Evolutionary conservation across 371 early-diverging fungal genomes (phyloP).

Genomic region (Circinella minor): DNA sequence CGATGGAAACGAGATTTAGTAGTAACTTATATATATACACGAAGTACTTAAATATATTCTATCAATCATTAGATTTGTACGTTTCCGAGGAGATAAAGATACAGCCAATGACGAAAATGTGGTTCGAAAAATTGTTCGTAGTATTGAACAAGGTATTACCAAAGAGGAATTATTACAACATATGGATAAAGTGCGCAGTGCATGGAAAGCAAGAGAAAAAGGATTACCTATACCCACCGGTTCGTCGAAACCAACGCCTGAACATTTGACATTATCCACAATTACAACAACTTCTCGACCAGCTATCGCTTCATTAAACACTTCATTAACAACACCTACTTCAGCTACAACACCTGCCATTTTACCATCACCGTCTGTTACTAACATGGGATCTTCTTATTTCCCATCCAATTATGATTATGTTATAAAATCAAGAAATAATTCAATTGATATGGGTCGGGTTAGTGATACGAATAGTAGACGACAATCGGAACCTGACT

Average conservation of each 20-base stretch:
- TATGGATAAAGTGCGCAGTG: conserved; percentile 60
- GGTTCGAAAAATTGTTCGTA: conserved; percentile 56
- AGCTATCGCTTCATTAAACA: neutral
- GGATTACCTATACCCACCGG: conserved; percentile 38
- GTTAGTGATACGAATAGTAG: neutral
- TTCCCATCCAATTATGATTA: conserved; percentile 16
- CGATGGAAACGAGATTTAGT: too few relatives aligned
- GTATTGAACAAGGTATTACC: conserved; percentile 60
- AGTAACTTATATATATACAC: too few relatives aligned
- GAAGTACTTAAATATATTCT: too few relatives aligned
- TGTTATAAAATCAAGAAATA: conserved; percentile 17
- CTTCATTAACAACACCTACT: conserved; percentile 18
- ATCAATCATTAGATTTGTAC: conserved; percentile 52
- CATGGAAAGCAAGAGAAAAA: conserved; percentile 68
- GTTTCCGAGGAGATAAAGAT: conserved; percentile 73
- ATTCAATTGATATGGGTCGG: conserved; percentile 12
- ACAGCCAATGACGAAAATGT: conserved; percentile 69
- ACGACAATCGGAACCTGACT: conserved; percentile 23
- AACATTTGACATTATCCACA: conserved; percentile 14
- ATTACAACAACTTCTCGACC: neutral
- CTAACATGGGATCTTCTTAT: conserved; percentile 10
- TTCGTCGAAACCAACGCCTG: conserved; percentile 12
- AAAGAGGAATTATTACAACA: conserved; percentile 48
- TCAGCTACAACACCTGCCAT: conserved; percentile 20
- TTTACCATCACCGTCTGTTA: conserved; percentile 25